A percentile compares a stretch with the other conserved stretches of the same genome.
Evolutionary conservation across 2,329 filamentous ascomycete species (phyloP).

Genomic region (Tolypocladium ophioglossoides): DNA sequence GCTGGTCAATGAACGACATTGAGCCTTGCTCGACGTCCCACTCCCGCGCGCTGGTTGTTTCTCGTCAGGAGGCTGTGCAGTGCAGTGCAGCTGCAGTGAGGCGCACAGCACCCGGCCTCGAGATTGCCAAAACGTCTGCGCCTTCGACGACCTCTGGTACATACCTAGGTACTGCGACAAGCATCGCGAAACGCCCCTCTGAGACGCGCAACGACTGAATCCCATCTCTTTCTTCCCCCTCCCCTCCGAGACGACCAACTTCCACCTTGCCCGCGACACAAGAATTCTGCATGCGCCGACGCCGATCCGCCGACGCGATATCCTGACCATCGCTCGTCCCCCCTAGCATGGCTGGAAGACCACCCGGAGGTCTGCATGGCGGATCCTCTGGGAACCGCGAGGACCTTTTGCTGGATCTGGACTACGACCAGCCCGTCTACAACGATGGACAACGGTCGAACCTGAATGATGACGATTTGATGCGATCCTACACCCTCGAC

Average conservation of each 20-base stretch:
- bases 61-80: constrained; percentile 8
- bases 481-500: constrained; percentile 64
- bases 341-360: constrained; percentile 53
- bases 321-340: constrained; percentile 24
- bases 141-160: not conserved
- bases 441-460: constrained; percentile 65
- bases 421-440: constrained; percentile 62
- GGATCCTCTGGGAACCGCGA: constrained; percentile 37
- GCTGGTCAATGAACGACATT: not conserved
- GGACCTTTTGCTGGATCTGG: constrained; percentile 64
- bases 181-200: not conserved
- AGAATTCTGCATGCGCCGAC: constrained; percentile 22
- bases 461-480: constrained; percentile 71
- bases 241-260: not conserved
- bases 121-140: not conserved
- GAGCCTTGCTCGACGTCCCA: not conserved
- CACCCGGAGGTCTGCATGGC: constrained; percentile 35
- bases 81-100: constrained; percentile 2
- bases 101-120: not conserved
- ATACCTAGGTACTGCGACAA: not conserved
- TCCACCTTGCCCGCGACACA: not conserved
- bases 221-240: not conserved
- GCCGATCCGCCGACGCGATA: constrained; percentile 15
- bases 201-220: not conserved
- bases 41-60: not conserved